These are phyloP conservation scores for Leccinum fallax DNA, from an alignment of 1,284 basidiomycete species.

Conservation along the genomic window DNA sequence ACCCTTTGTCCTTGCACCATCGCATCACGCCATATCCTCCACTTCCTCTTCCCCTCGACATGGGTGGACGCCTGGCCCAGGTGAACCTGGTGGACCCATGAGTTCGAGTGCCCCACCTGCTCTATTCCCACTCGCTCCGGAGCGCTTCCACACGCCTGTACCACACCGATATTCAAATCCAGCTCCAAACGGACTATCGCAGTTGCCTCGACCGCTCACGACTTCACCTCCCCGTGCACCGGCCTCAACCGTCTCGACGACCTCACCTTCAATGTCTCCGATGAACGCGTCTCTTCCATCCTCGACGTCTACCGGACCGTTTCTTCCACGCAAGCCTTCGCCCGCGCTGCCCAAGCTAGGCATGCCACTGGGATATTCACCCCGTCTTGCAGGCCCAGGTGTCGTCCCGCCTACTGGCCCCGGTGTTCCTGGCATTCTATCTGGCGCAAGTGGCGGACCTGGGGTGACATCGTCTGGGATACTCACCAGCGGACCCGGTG, in stretches of 20 bases:
- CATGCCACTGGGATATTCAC: constrained; percentile 32
- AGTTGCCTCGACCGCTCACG: constrained; percentile 29
- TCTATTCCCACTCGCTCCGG: constrained; percentile 24
- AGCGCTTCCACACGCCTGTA: constrained; percentile 33
- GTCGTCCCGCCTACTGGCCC: no score
- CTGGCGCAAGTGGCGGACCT: no score
- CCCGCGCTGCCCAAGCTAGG: constrained; percentile 33
- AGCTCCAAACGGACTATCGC: constrained; percentile 23
- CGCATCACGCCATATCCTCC: constrained; percentile 28
- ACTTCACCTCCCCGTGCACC: neutral
- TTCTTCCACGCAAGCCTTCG: constrained; percentile 29
- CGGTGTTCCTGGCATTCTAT: no score
- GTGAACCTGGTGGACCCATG: constrained; percentile 18
- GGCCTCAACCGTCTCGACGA: constrained; percentile 4
- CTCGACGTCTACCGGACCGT: constrained; percentile 21
- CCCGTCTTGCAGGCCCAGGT: constrained; percentile 11
- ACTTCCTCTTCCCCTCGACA: constrained; percentile 32
- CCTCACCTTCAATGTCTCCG: constrained; percentile 19
- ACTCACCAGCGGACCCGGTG: no score
- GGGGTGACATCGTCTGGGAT: no score
- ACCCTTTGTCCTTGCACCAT: constrained; percentile 37
- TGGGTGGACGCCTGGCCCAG: constrained; percentile 28
- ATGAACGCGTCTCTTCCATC: constrained; percentile 19
- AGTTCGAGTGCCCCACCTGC: constrained; percentile 8
- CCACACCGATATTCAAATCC: constrained; percentile 30